Evolutionary conservation across 192 early-diverging fungal species (phyloP).

Genomic region (Entomortierella beljakovae): DNA sequence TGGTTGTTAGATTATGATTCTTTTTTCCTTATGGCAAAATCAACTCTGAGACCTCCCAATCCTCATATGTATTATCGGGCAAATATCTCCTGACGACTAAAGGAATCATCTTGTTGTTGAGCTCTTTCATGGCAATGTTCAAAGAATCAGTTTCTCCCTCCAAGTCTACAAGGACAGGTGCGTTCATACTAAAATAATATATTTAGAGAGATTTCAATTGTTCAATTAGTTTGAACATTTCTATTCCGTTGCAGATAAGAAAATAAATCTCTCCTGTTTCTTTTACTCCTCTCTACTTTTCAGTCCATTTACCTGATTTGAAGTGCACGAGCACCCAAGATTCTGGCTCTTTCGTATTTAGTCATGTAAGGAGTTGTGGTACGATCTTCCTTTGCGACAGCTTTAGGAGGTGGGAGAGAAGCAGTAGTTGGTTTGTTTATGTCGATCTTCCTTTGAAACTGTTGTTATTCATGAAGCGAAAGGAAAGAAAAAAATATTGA

Average conservation of each 20-base stretch:
- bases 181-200: constrained; percentile 83
- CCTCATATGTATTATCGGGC: constrained; percentile 94
- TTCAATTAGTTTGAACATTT: not conserved
- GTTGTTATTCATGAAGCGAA: not conserved
- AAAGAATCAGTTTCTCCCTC: constrained; percentile 95
- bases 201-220: too few relatives aligned
- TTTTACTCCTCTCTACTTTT: too few relatives aligned
- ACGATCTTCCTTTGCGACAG: constrained; percentile 74
- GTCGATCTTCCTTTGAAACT: constrained; percentile 27
- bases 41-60: constrained; percentile 94
- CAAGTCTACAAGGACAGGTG: constrained; percentile 96
- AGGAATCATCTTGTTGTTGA: constrained; percentile 92
- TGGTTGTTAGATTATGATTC: not conserved
- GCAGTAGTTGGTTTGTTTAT: constrained; percentile 18
- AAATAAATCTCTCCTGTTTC: not conserved
- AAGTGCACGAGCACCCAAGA: constrained; percentile 92
- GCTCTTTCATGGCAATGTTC: constrained; percentile 94
- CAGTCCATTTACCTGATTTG: constrained; percentile 77
- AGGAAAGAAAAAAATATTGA: not conserved
- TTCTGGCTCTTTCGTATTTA: constrained; percentile 94
- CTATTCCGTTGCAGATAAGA: not conserved
- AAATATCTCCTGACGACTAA: constrained; percentile 92
- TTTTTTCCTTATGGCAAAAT: constrained; percentile 60
- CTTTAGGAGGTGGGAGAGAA: constrained; percentile 35
- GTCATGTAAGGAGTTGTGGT: constrained; percentile 99